phyloP scores from a whole-genome alignment of 495 filamentous ascomycete species.

The Aspergillus panamensis region DNA sequence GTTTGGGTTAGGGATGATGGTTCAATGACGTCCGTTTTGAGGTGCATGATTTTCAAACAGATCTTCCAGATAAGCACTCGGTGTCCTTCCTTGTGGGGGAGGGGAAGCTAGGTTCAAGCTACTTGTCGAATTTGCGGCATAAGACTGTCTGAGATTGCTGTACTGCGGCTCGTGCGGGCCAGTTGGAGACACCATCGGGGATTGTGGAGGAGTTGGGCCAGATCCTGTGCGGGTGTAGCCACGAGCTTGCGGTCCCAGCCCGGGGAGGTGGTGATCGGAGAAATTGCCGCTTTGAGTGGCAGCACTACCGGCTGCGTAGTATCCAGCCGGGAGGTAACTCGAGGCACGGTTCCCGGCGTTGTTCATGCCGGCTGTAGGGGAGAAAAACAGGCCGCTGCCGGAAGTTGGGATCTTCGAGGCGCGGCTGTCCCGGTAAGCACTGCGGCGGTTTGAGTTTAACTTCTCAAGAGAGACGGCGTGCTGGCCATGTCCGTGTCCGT shows the following conservation, averaged over 20 bases:
- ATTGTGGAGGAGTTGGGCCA: slow-evolving; percentile 63
- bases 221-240: slow-evolving; percentile 40
- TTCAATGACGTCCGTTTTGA: slow-evolving; percentile 11
- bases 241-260: slow-evolving; percentile 26
- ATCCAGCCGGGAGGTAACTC: slow-evolving; percentile 83
- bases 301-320: slow-evolving; percentile 71
- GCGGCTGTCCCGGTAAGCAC: slow-evolving; percentile 41
- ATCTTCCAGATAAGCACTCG: slow-evolving; percentile 91
- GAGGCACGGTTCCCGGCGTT: slow-evolving; percentile 53
- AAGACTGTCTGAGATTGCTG: slow-evolving; percentile 31
- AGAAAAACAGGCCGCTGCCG: slow-evolving; percentile 78
- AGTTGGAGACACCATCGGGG: slow-evolving; percentile 53
- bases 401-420: slow-evolving; percentile 46
- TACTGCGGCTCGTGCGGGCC: slow-evolving; percentile 30
- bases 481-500: slow-evolving; percentile 23
- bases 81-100: slow-evolving; percentile 69
- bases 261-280: slow-evolving; percentile 17
- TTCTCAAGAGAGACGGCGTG: slow-evolving; percentile 56
- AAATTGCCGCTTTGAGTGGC: slow-evolving; percentile 34
- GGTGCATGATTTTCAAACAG: slow-evolving; percentile 68
- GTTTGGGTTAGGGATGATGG: neutral
- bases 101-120: slow-evolving; percentile 60
- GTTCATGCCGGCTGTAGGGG: slow-evolving; percentile 70
- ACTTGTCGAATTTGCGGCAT: slow-evolving; percentile 57
- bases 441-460: slow-evolving; percentile 38